Evolutionary conservation across 2,329 filamentous ascomycete species (phyloP), one percentile per base, ranked within the genome.

Genomic region (Talaromyces sp.): DNA sequence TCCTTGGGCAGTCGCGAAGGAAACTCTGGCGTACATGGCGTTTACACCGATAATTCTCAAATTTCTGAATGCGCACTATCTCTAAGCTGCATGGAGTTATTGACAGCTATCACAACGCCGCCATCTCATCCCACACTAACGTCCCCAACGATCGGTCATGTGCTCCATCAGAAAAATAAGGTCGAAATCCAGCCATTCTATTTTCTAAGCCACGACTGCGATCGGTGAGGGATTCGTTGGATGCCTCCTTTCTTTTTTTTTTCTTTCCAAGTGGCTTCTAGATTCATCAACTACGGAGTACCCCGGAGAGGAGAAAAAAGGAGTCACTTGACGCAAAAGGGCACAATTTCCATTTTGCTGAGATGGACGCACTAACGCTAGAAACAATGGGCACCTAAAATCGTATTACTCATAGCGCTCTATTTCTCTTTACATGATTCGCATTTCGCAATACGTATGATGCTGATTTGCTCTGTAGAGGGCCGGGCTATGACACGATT

Each of bases 41-140:
- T 36, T 19, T 52, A 37, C 48, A 52, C 48, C 48, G 48, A 52
- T 36, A 39, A 52, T 39, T 7, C 10, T 39, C 48, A 52, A 22
- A 36, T 19, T 37, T 22, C 33, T 39, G 33, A 25, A 22, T 13
- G 28, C 31, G 15, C 35, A 33, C 35, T 52, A 37, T 52, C 48
- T 41, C 22, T 43, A 54, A 31, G 39, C 52, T 54, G 52, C 52
- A 54, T 52, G 22, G 19, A 52, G 48, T 33, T 37, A 57, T 37
- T 41, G 36, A 19, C 55, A 52, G 37, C 46, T 17, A 57, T 43
- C 33, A 39, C 48, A 36, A 52, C 48, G 48, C 22, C 48, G 33
- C 35, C 43, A 50, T 50, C 54, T 56, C 36, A 56, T 56, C 54
- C 54, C 43, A 55, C 40, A 31, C 41, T 56, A 46, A 55, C 11